Evolutionary conservation across 106 monocot species (phyloP), one percentile per base, ranked within the genome.

Genomic region (Acanthochlamys bracteata): DNA sequence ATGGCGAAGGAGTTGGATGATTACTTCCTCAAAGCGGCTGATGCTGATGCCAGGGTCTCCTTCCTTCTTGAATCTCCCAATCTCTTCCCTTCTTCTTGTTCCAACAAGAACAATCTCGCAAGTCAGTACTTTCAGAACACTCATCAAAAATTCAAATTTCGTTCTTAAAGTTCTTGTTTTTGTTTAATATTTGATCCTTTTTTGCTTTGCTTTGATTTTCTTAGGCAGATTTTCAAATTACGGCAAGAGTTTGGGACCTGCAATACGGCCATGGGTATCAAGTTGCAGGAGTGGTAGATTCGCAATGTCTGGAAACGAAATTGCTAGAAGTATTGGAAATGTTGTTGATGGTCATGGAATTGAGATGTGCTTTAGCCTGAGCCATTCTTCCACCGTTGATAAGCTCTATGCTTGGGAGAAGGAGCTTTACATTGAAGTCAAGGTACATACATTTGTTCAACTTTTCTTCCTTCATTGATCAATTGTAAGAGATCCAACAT

Each of bases 401-500:
- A 90, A 88, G 68, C 87, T 96, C 39, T 85, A 82, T 69, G 96
- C 90, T 55, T 96, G 96, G 96, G 96, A 96, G 78, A 96, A 88
- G 73, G 90, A 96, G 72, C 78, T 96, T 55, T 91, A 71, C 66
- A 68, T 80, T 66, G 96, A 96, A 58, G 90, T 90, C 13, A 90
- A 87, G 90, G 94, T 90, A 75, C 25, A 46, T 53, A 57, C 49
- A 17, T 64, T 76, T 27, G 17, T 10, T 49, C 49, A 2, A 49
- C 10, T 49, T 49, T 49, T 49, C 49, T 49, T 49, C 2, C 17
- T 2, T 49, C 12, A 49, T 49, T 49, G 17, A 33, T 33, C 33
- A 33, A 33, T 6, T 33, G 33, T 3, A 33, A 33, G 33, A 33
- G 33, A 33, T 3, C 33, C 33, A 33, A 33, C 33, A 33, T 33